Evolutionary conservation across 1,139 yeast genomes (phyloP).

Genomic region (Hyphopichia pseudoburtonii): DNA sequence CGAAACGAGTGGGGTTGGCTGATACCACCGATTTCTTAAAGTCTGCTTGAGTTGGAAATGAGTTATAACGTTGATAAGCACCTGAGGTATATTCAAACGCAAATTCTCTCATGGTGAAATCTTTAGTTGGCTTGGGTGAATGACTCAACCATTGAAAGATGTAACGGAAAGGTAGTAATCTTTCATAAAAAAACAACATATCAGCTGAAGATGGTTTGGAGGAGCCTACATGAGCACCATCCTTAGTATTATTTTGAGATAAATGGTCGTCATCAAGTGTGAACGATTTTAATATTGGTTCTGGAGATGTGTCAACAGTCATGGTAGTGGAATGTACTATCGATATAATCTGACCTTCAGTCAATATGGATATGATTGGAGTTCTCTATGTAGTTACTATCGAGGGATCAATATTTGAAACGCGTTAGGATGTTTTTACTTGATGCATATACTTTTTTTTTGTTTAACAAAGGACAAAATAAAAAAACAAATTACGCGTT

Average conservation of each 20-base stretch:
- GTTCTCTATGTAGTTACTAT: neutral
- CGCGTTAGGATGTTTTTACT: neutral
- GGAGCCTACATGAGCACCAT: neutral
- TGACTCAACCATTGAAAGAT: slow-evolving; percentile 89
- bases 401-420: neutral
- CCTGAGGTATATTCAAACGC: slow-evolving; percentile 88
- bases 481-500: too few relatives aligned
- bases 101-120: slow-evolving; percentile 86
- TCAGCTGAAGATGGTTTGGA: slow-evolving; percentile 40
- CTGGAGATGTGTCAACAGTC: slow-evolving; percentile 1
- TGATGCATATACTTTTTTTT: too few relatives aligned
- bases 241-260: neutral
- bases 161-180: slow-evolving; percentile 67
- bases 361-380: neutral
- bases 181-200: slow-evolving; percentile 73
- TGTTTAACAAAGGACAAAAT: too few relatives aligned
- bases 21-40: slow-evolving; percentile 72
- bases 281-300: slow-evolving; percentile 5
- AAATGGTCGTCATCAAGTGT: neutral
- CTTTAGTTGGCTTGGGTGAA: slow-evolving; percentile 66
- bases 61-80: slow-evolving; percentile 86
- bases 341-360: neutral
- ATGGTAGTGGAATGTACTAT: too few relatives aligned
- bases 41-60: slow-evolving; percentile 65
- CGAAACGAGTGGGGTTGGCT: slow-evolving; percentile 88